A percentile compares a stretch with the other conserved stretches of the same genome.
Conservation (phyloP, 208 protist genomes). For the Trypanosoma mega region DNA sequence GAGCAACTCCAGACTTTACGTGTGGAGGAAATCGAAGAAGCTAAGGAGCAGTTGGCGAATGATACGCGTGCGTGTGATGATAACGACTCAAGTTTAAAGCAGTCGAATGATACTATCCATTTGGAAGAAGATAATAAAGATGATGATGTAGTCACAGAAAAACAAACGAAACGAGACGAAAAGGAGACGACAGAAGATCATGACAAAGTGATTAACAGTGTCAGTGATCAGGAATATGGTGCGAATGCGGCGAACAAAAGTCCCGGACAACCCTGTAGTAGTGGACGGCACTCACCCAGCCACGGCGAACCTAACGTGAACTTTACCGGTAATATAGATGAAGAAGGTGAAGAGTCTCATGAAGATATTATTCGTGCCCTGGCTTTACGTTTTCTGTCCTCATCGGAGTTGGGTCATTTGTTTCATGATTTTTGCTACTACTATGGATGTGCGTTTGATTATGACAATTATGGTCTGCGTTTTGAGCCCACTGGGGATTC, state of each 20-base stretch:
- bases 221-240: neutral
- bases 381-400: constrained; percentile 37
- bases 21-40: no score
- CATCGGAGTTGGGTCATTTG: constrained; percentile 43
- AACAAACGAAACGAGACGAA: neutral
- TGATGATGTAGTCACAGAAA: neutral
- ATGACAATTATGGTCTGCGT: constrained; percentile 66
- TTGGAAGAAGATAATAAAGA: neutral
- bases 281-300: no score
- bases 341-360: constrained; percentile 3
- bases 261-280: no score
- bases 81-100: no score
- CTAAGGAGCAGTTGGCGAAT: no score
- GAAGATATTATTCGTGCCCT: constrained; percentile 18
- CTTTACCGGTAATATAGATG: no score
- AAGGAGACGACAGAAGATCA: constrained; percentile 3
- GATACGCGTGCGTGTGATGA: neutral
- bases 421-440: constrained; percentile 86
- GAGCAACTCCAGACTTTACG: no score
- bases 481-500: constrained; percentile 60
- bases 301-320: no score
- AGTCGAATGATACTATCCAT: no score
- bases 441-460: constrained; percentile 83
- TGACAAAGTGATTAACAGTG: constrained; percentile 11
- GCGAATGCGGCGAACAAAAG: constrained; percentile 12